Evolutionary conservation across 2,329 filamentous ascomycete species (phyloP), one percentile per base, ranked within the genome.

Genomic region (Claviceps purpurea): DNA sequence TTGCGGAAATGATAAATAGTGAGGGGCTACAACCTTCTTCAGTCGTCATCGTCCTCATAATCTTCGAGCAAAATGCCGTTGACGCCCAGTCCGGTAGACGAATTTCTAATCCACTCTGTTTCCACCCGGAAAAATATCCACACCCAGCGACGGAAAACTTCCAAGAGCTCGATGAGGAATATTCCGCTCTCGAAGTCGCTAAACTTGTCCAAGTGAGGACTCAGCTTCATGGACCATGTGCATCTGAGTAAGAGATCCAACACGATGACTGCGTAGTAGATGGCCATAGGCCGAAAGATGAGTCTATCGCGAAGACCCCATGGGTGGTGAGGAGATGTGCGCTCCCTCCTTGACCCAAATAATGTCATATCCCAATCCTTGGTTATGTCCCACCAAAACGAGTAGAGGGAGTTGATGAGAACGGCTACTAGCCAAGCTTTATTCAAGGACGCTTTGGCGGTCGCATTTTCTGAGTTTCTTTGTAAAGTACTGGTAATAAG

Each of bases 41-140:
- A 66, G 37, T 69, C 65, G 41, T 71, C 67, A 40, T 69, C 68
- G 22, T 69, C 78, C 57, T 75, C 76, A 62, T 83, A 85, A 60
- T 91, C 84, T 13, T 83, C 84, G 38, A 94, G 73, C 49, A 91
- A 70, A 51, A 94, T 81, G 63, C 90, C 86, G 59, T 88, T 84
- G 64, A 78, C 60, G 62, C 75, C 64, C 66, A 82, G 57, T 65
- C 81, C 67, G 67, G 65, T 64, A 18, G 68, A 65, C 14, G 69
- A 71, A 58, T 69, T 76, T 69, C 81, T 73, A 68, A 88, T 78
- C 86, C 87, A 95, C 72, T 98, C 93, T 22, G 89, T 90, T 73
- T 98, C 93, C 42, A 95, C 84, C 10, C 93, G 80, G 69, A 97
- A 88, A 69, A 96, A 97, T 53, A 96, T 89, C 93, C 93, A 98